A percentile compares a stretch with the other conserved stretches of the same genome.
These are phyloP conservation scores for Brettanomyces anomalus DNA, from an alignment of 805 yeast species.

Conservation along the genomic window DNA sequence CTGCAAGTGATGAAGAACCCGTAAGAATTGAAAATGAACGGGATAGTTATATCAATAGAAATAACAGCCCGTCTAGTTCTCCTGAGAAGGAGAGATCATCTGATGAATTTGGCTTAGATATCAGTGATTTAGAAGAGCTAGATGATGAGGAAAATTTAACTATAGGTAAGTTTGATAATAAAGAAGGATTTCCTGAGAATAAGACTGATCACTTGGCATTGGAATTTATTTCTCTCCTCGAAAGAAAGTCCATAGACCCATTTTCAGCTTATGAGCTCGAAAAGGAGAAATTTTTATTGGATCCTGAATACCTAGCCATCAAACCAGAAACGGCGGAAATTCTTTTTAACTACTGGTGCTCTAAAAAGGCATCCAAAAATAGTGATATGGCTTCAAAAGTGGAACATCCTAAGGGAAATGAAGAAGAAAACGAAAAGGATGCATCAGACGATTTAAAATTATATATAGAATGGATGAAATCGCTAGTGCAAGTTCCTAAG, in stretches of 20 bases:
- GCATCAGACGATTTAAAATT: not conserved
- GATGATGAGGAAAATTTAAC: conserved; percentile 1
- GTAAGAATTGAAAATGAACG: not conserved
- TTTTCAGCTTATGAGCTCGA: conserved; percentile 14
- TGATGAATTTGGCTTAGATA: conserved; percentile 6
- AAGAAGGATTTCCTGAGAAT: not conserved
- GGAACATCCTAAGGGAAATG: not conserved
- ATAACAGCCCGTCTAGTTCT: not conserved
- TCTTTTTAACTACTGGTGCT: conserved; percentile 17
- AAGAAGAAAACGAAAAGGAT: not conserved
- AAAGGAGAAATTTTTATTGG: conserved; percentile 10
- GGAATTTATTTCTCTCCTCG: conserved; percentile 6
- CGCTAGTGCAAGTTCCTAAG: conserved; percentile 7
- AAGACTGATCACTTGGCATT: not conserved
- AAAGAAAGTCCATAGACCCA: conserved; percentile 3
- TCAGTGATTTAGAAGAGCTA: conserved; percentile 10
- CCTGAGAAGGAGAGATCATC: not conserved
- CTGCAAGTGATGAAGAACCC: not conserved
- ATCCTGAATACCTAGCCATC: conserved; percentile 17
- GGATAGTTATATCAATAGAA: not conserved
- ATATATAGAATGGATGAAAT: conserved; percentile 5
- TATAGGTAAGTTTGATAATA: not conserved
- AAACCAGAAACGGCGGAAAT: conserved; percentile 12
- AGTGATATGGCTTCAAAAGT: not conserved
- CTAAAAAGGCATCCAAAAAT: conserved; percentile 1